These are phyloP conservation scores for Pestalotiopsis sp. DNA, from an alignment of 2,329 filamentous ascomycete species.

Conservation along the genomic window DNA sequence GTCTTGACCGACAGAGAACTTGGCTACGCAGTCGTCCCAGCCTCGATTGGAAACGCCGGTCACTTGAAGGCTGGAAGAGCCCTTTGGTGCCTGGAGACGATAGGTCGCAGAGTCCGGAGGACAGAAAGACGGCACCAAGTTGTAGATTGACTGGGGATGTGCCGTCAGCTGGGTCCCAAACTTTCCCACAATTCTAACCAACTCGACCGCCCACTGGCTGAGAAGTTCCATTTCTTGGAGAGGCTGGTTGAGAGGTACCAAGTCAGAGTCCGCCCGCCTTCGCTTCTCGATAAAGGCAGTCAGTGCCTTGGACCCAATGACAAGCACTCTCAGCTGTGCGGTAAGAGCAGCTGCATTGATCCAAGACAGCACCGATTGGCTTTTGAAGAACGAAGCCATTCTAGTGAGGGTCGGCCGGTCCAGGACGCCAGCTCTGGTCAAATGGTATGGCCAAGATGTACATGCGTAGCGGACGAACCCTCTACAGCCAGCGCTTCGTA, in stretches of 20 bases:
- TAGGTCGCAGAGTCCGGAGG: not conserved
- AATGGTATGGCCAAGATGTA: not conserved
- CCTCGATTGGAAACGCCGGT: not conserved
- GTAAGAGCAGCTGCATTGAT: not conserved
- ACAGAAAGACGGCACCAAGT: not conserved
- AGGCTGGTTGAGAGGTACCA: not conserved
- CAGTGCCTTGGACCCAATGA: not conserved
- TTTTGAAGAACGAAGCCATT: not conserved
- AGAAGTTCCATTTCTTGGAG: not conserved
- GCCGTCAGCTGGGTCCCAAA: not conserved
- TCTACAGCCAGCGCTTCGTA: not conserved
- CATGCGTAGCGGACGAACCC: not conserved
- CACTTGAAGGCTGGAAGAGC: not conserved
- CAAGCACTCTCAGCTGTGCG: not conserved
- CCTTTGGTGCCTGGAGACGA: slow-evolving; percentile 11
- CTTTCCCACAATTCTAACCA: not conserved
- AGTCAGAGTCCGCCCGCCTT: not conserved
- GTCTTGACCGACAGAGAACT: not conserved
- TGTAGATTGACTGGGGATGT: not conserved
- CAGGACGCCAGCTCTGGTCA: not conserved
- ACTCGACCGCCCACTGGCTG: not conserved
- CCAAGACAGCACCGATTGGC: slow-evolving; percentile 1
- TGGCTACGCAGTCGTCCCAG: not conserved
- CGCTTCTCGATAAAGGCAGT: not conserved
- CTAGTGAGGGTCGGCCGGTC: not conserved